Evolutionary conservation across 176 grass and related monocot species (phyloP), one percentile per base, ranked within the genome.

Genomic region (Ensete glaucum): DNA sequence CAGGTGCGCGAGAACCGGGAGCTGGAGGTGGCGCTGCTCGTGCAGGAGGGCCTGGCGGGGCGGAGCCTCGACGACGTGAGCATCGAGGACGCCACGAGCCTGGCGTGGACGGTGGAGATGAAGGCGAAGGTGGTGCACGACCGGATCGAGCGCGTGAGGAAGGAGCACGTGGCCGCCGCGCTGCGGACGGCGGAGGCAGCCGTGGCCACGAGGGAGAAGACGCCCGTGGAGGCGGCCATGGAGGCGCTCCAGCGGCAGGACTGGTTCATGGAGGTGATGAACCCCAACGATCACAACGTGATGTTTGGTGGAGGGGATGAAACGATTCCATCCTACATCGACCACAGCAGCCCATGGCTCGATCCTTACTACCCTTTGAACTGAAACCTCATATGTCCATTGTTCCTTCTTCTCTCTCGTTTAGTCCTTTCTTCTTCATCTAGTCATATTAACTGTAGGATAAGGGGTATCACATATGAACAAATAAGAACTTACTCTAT

Each of bases 51-150:
- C 75, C 22, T 89, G 0, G 52, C 22, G 0, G 81, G 76, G 0
- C 60, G 67, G 26, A 53, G 65, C 50, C 76, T 59, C 1, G 15
- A 11, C 14, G 67, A 73, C 16, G 64, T 1, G 0, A 80, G 77
- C 67, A 52, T 66, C 29, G 85, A 85, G 73, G 80, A 85, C 7
- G 67, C 86, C 27, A 67, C 57, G 25, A 43, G 62, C 50, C 52
- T 91, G 2, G 77, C 82, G 0, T 73, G 71, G 65, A 73, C 83
- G 79, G 72, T 74, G 11, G 85, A 83, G 69, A 79, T 29, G 43
- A 82, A 77, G 43, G 16, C 76, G 6, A 55, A 62, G 15, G 23
- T 0, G 24, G 81, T 89, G 52, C 60, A 10, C 9, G 52, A 80
- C 0, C 3, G 24, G 17, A 50, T 92, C 1, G 62, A 73, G 17